A percentile compares a stretch with the other conserved stretches of the same genome.
Evolutionary conservation across 805 yeast species (phyloP).

Genomic region (Candida chauliodis): DNA sequence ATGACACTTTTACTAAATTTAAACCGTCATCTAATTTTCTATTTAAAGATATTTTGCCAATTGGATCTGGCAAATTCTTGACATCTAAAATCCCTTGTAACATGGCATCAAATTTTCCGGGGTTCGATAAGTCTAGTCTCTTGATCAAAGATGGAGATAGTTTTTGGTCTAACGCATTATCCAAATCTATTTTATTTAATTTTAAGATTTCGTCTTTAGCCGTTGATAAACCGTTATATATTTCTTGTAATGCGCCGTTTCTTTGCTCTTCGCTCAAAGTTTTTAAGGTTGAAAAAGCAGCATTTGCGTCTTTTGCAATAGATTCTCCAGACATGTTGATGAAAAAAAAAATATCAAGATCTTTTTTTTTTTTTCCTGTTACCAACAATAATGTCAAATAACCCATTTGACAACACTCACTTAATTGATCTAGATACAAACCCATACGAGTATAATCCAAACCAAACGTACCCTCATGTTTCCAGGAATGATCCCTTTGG

Average conservation of each 20-base stretch:
- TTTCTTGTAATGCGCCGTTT: conserved; percentile 64
- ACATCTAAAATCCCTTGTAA: conserved; percentile 92
- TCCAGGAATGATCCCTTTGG: conserved; percentile 25
- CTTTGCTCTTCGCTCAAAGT: conserved; percentile 72
- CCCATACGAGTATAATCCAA: conserved; percentile 11
- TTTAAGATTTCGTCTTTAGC: conserved; percentile 59
- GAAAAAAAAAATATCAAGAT: not conserved
- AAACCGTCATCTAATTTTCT: conserved; percentile 87
- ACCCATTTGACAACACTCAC: conserved; percentile 24
- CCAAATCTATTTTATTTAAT: conserved; percentile 76
- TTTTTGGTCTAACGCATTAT: conserved; percentile 57
- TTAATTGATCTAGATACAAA: conserved; percentile 26
- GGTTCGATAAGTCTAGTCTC: conserved; percentile 75
- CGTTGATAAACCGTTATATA: conserved; percentile 64
- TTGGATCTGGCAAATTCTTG: conserved; percentile 84
- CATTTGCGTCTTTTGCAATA: conserved; percentile 76
- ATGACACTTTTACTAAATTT: conserved; percentile 74
- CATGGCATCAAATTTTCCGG: conserved; percentile 91
- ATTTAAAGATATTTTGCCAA: conserved; percentile 83
- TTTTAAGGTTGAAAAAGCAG: conserved; percentile 80
- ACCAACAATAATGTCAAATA: conserved; percentile 10
- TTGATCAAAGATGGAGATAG: conserved; percentile 72
- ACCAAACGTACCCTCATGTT: conserved; percentile 5
- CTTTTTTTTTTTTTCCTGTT: not conserved
- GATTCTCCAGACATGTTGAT: conserved; percentile 46